A percentile compares a stretch with the other conserved stretches of the same genome.
phyloP scores from a whole-genome alignment of 2,329 filamentous ascomycete species.

The Botryosphaeria dothidea region DNA sequence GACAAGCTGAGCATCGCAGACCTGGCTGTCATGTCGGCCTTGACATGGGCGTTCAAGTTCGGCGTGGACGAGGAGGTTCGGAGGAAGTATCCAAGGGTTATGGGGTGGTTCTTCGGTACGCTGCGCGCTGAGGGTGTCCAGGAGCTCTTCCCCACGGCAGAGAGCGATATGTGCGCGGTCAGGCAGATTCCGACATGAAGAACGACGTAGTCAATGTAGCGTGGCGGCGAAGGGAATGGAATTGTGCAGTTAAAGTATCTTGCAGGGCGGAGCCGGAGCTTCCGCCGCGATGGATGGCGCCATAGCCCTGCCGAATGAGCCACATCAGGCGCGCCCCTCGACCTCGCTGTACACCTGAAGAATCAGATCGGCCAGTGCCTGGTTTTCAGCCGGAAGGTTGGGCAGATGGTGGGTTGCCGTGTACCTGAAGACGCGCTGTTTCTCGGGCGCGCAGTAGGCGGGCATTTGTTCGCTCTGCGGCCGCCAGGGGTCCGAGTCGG shows the following conservation, averaged over 20 bases:
- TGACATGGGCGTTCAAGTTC: not conserved
- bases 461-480: constrained; percentile 35
- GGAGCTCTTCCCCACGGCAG: constrained; percentile 21
- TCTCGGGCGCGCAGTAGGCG: constrained; percentile 27
- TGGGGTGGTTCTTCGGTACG: constrained; percentile 27
- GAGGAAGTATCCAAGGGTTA: constrained; percentile 19
- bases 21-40: not conserved
- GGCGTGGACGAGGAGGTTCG: not conserved
- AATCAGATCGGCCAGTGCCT: constrained; percentile 32
- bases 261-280: not conserved
- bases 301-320: not conserved
- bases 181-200: not conserved
- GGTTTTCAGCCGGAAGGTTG: constrained; percentile 30
- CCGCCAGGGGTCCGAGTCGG: constrained; percentile 35
- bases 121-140: constrained; percentile 23
- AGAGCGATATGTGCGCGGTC: not conserved
- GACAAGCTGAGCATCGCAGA: not conserved
- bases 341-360: constrained; percentile 19
- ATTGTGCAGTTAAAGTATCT: not conserved
- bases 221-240: not conserved
- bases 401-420: constrained; percentile 42
- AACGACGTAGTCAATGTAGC: not conserved
- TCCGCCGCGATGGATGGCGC: constrained; percentile 9
- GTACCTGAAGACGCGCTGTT: constrained; percentile 28
- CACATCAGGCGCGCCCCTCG: not conserved